Evolutionary conservation across 176 grass and related monocot species (phyloP), one percentile per base, ranked within the genome.

Genomic region (Ampelocalamus luodianensis): DNA sequence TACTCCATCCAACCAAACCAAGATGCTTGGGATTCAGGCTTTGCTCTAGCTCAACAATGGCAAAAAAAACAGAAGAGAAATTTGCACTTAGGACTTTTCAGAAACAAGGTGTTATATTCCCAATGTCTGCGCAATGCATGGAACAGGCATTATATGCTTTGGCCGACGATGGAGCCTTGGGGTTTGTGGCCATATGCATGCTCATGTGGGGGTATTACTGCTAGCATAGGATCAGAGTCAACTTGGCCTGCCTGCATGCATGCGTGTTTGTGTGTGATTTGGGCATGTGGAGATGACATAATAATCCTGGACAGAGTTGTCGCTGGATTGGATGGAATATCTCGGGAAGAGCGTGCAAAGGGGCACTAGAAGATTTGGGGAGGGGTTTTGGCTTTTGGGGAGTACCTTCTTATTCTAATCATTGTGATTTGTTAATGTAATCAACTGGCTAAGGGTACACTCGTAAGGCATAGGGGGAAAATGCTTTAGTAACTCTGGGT

Each of bases 241-340:
- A 92, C 85, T 88, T 64, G 76, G 63, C 50, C 43, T 82, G 63
- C 50, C 43, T 82, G 14, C 67, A 55, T 77, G 67, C 80, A 56
- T 91, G 66, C 72, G 77, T 84, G 86, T 79, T 44, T 82, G 26
- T 80, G 74, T 78, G 60, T 82, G 79, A 88, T 88, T 85, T 92
- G 77, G 73, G 77, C 89, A 94, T 88, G 87, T 90, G 92, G 69
- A 40, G 71, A 66, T 93, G 87, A 83, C 89, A 95, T 77, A 95
- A 88, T 88, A 88, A 90, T 84, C 79, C 79, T 80, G 84, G 90
- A 91, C 84, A 89, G 72, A 84, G 65, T 81, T 88, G 81, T 89
- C 76, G 61, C 83, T 89, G 79, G 90, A 92, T 94, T 92, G 89
- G 85, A 92, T 27, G 87, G 90, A 95, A 95, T 95, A 91, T 97